These are phyloP conservation scores for Batkoa obscura DNA, from an alignment of 371 early-diverging fungal species.

Conservation along the genomic window DNA sequence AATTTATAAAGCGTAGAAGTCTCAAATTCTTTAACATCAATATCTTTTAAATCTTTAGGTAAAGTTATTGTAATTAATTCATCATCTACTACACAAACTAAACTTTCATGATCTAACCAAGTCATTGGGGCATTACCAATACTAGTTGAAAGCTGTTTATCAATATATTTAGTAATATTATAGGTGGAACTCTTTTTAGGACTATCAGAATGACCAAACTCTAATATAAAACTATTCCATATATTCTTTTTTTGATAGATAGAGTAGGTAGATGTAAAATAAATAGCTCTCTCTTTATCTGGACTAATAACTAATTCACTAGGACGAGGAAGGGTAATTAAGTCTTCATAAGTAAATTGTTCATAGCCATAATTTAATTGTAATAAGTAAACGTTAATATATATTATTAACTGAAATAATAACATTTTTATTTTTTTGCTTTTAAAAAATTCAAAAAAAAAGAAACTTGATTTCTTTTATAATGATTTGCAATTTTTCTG, in stretches of 20 bases:
- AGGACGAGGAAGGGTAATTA: slow-evolving; percentile 1
- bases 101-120: not conserved
- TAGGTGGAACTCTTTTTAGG: not conserved
- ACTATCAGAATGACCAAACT: not conserved
- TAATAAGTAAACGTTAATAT: no score
- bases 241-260: not conserved
- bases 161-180: not conserved
- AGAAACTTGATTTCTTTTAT: no score
- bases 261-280: slow-evolving; percentile 3
- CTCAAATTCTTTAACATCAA: not conserved
- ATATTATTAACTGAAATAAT: no score
- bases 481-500: no score
- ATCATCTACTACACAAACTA: not conserved
- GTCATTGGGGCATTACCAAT: not conserved
- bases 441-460: no score
- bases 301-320: not conserved
- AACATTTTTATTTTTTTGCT: no score
- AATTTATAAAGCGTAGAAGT: not conserved
- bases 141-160: not conserved
- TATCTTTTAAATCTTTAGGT: not conserved
- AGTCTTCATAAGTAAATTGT: not conserved
- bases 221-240: not conserved
- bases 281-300: not conserved
- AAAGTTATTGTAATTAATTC: not conserved
- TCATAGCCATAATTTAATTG: no score